Evolutionary conservation across 2,329 filamentous ascomycete genomes (phyloP).

Genomic region (Calonectria naviculata): DNA sequence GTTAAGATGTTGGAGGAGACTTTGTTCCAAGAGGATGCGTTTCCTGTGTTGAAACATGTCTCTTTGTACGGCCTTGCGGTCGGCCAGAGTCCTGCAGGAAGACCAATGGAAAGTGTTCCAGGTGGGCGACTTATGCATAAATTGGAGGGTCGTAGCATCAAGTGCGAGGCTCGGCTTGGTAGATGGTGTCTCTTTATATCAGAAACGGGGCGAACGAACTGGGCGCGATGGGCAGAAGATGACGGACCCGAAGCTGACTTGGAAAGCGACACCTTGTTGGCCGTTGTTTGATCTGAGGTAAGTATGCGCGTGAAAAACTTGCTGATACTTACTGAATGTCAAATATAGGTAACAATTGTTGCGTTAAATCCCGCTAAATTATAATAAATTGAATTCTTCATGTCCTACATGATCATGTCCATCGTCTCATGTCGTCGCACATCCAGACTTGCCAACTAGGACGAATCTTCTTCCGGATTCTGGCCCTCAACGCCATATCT

Average conservation of each 20-base stretch:
- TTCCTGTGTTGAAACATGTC: background rate
- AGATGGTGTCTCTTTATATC: constrained; percentile 20
- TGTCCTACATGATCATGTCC: background rate
- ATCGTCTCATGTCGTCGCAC: too few species aligned
- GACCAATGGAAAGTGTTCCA: background rate
- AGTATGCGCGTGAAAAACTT: too few species aligned
- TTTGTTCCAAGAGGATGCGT: background rate
- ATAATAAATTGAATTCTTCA: too few species aligned
- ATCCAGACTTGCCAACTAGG: too few species aligned
- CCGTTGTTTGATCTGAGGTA: too few species aligned
- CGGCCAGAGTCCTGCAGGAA: accelerated
- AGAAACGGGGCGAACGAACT: background rate
- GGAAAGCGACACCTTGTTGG: too few species aligned
- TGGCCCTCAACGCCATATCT: background rate
- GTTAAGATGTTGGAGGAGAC: background rate
- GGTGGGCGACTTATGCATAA: background rate
- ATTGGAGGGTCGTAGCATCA: background rate
- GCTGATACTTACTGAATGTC: too few species aligned
- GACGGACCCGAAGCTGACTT: background rate
- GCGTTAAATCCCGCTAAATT: background rate
- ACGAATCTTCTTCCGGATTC: background rate
- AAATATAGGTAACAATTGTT: background rate
- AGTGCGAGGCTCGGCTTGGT: constrained; percentile 18
- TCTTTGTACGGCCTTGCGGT: constrained; percentile 22
- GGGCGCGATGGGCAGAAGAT: background rate